Percentiles rank a stretch among this genome's conserved stretches.
These are phyloP conservation scores for Ophiocordyceps camponoti-leonardi DNA, from an alignment of 2,329 filamentous ascomycete species.

Conservation along the genomic window DNA sequence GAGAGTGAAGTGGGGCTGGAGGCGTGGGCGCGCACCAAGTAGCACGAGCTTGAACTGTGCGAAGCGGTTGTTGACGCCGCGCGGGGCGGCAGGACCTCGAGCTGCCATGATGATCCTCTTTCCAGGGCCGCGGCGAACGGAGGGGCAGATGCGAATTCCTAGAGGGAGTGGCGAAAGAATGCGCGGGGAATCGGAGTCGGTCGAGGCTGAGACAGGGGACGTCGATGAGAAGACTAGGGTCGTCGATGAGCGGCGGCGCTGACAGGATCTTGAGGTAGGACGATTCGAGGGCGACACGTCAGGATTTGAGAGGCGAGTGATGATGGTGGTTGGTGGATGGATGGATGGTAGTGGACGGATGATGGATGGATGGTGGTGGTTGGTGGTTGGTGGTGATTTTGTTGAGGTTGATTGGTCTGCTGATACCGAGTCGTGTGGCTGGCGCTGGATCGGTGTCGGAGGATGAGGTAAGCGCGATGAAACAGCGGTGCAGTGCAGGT, in stretches of 20 bases:
- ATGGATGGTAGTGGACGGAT: neutral
- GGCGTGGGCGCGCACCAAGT: constrained; percentile 47
- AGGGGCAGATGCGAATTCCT: neutral
- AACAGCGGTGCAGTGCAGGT: too few relatives aligned
- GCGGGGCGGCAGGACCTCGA: constrained; percentile 50
- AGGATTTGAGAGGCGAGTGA: constrained; percentile 3
- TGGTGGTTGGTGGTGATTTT: constrained; percentile 2
- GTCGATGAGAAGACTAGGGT: constrained; percentile 3
- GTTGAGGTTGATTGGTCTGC: constrained; percentile 1
- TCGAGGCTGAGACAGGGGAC: constrained; percentile 3
- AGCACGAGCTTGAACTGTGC: constrained; percentile 98
- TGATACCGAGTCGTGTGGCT: constrained; percentile 1
- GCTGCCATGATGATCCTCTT: constrained; percentile 52
- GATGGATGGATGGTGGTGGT: neutral
- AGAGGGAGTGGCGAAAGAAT: neutral
- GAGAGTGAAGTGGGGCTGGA: neutral
- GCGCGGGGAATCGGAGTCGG: neutral
- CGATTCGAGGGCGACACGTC: constrained; percentile 6
- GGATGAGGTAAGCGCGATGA: constrained; percentile 1
- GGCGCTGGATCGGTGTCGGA: neutral
- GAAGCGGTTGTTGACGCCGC: constrained; percentile 65
- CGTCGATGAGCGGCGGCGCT: neutral
- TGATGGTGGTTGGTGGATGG: neutral
- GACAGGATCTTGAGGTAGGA: constrained; percentile 4
- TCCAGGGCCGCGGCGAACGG: constrained; percentile 4